Conservation (phyloP, 2,329 filamentous ascomycete genomes). For the Pleoardoris graminearum region DNA sequence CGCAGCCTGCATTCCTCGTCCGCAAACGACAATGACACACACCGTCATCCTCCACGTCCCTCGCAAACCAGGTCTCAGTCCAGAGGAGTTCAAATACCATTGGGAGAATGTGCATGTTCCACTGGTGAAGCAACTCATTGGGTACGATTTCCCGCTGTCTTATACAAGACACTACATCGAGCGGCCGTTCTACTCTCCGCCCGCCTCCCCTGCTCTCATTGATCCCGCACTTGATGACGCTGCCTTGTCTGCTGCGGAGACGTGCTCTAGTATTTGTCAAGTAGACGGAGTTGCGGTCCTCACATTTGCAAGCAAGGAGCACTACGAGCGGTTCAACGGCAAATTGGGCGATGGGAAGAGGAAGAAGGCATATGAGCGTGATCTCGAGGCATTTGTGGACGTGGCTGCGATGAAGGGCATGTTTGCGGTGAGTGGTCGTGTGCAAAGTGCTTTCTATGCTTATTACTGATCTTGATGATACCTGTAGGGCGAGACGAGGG, state of each 20-base stretch:
- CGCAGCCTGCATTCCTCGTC: no score
- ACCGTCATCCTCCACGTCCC: slow-evolving; percentile 22
- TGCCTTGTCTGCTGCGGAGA: slow-evolving; percentile 1
- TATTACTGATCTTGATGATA: no score
- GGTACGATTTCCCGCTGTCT: slow-evolving; percentile 22
- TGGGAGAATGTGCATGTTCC: slow-evolving; percentile 29
- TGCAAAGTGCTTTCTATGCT: neutral
- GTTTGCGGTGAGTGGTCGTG: slow-evolving; percentile 9
- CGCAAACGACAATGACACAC: slow-evolving; percentile 20
- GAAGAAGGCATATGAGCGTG: slow-evolving; percentile 11
- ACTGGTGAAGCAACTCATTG: slow-evolving; percentile 25
- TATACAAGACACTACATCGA: slow-evolving; percentile 31
- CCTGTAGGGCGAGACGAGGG: slow-evolving; percentile 15
- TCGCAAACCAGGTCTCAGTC: slow-evolving; percentile 22
- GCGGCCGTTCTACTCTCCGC: slow-evolving; percentile 4
- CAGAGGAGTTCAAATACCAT: slow-evolving; percentile 26
- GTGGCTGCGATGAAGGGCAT: slow-evolving; percentile 14
- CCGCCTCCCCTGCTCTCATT: neutral
- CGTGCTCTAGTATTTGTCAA: slow-evolving; percentile 9
- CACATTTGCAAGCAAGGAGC: slow-evolving; percentile 22
- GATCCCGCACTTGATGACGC: neutral
- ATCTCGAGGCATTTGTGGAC: slow-evolving; percentile 22
- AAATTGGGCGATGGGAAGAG: slow-evolving; percentile 13
- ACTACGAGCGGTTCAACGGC: slow-evolving; percentile 22
- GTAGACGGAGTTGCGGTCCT: slow-evolving; percentile 24